Base-by-base conservation (phyloP, 139 green algal species). In the Coelastrella sp. region DNA sequence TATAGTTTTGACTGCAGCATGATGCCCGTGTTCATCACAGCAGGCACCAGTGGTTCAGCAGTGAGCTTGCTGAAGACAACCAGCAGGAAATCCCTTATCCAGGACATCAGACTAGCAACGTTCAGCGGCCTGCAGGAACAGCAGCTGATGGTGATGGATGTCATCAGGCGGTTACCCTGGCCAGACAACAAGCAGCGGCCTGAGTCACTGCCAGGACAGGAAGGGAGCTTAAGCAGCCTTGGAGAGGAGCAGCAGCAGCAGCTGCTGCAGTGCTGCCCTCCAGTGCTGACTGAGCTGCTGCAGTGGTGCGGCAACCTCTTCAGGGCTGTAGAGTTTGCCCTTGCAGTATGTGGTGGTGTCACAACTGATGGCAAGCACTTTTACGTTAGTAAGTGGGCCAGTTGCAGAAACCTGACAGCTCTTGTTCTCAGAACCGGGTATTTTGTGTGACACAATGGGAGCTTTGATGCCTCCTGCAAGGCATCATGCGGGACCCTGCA, bases 191-290 rank as follows among this genome's bases (percentile, higher is more conserved):
- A 14, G 63, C 63, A 14, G 63, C 63, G 63, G 63, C 63, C 63
- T 14, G 63, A 15, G 63, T 70, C 63, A 70, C 63, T 70, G 15
- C 63, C 63, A 22, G 63, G 63, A 70, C 63, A 14, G 63, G 63
- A 70, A 70, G 63, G 63, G 15, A 70, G 63, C 15, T 70, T 70
- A 17, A 70, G 63, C 63, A 70, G 63, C 63, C 63, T 70, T 70
- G 63, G 63, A 70, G 15, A 70, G 63, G 63, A 70, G 63, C 63
- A 70, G 63, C 63, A 70, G 63, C 63, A 70, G 63, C 63, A 70
- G 24, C n/a, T 80, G 73, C n/a, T 80, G n/a, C n/a, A 27, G n/a
- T 80, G 73, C 73, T 57, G 73, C 73, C 24, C 73, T 80, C 14
- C 73, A 49, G 73, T 80, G n/a, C n/a, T 27, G n/a, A 49, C 73